phyloP scores from a whole-genome alignment of 2,329 filamentous ascomycete genomes.

The Camptophora hylomeconis region DNA sequence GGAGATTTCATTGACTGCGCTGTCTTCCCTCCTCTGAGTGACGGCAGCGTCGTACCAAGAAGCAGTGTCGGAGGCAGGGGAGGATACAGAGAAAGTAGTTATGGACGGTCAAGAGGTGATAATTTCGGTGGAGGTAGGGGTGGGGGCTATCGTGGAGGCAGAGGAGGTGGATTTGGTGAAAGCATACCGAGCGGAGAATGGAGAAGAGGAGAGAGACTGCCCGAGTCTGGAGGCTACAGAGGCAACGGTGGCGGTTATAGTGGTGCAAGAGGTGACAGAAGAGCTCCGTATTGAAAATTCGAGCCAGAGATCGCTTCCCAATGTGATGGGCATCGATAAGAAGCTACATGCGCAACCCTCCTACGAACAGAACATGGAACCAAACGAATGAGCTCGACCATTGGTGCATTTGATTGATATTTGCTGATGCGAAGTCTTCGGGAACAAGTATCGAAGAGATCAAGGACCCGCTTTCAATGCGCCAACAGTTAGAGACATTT shows the following conservation, averaged over 20 bases:
- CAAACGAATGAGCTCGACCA: too few relatives aligned
- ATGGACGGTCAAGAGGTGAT: too few relatives aligned
- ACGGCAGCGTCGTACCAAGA: conserved; percentile 51
- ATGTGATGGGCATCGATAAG: too few relatives aligned
- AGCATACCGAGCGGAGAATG: conserved; percentile 34
- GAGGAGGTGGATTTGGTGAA: conserved; percentile 23
- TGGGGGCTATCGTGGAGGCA: conserved; percentile 28
- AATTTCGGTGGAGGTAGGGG: conserved; percentile 27
- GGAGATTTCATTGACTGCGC: conserved; percentile 82
- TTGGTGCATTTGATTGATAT: too few relatives aligned
- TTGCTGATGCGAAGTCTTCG: too few relatives aligned
- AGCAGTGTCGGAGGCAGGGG: conserved; percentile 16
- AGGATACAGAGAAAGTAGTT: conserved; percentile 24
- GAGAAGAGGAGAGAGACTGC: conserved; percentile 34
- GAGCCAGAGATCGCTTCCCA: conserved; percentile 19
- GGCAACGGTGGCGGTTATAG: conserved; percentile 25
- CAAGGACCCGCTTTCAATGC: too few relatives aligned
- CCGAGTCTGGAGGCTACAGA: conserved; percentile 25
- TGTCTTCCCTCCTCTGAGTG: conserved; percentile 59
- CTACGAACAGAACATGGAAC: too few relatives aligned
- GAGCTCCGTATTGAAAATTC: conserved; percentile 19
- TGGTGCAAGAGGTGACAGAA: conserved; percentile 27
- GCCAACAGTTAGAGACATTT: too few relatives aligned
- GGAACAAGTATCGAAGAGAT: too few relatives aligned
- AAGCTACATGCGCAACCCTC: too few relatives aligned